These are phyloP conservation scores for Rhynchosporium secalis DNA, from an alignment of 2,329 filamentous ascomycete genomes.

Conservation along the genomic window DNA sequence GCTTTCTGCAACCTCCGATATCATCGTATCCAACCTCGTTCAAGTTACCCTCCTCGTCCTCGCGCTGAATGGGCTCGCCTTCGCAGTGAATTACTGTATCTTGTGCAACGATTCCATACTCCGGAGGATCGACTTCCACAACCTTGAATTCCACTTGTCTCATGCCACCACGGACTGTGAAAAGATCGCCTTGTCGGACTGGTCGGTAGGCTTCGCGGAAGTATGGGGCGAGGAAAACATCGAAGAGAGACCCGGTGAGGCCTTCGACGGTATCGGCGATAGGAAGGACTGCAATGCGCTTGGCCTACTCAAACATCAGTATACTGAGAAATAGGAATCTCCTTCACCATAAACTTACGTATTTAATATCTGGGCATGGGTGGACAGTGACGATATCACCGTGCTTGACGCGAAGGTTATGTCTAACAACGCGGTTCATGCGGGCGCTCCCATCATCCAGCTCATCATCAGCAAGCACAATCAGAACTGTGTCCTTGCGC, in stretches of 20 bases:
- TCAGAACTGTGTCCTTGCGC: conserved; percentile 97
- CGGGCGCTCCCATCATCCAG: conserved; percentile 95
- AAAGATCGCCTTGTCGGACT: conserved; percentile 94
- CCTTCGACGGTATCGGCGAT: conserved; percentile 98
- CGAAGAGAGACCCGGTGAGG: conserved; percentile 94
- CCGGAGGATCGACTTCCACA: conserved; percentile 95
- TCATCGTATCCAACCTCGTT: conserved; percentile 99
- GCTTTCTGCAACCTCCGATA: conserved; percentile 98
- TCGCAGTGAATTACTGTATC: conserved; percentile 99
- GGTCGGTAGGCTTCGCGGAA: conserved; percentile 99
- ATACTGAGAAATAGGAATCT: conserved; percentile 2
- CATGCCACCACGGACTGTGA: conserved; percentile 97
- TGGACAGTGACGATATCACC: conserved; percentile 97
- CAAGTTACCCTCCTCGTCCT: conserved; percentile 98
- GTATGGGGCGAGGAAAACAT: conserved; percentile 98
- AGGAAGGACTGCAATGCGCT: conserved; percentile 96
- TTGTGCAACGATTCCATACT: conserved; percentile 98
- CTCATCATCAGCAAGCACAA: conserved; percentile 95
- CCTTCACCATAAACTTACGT: conserved; percentile 62
- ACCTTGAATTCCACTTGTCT: conserved; percentile 99
- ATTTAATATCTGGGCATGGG: conserved; percentile 99
- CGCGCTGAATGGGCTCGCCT: conserved; percentile 93
- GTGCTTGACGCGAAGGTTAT: conserved; percentile 98
- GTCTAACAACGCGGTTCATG: conserved; percentile 97
- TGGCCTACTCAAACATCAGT: conserved; percentile 64